phyloP scores from a whole-genome alignment of 2,329 filamentous ascomycete species.

The Arthrinium phaeospermum region DNA sequence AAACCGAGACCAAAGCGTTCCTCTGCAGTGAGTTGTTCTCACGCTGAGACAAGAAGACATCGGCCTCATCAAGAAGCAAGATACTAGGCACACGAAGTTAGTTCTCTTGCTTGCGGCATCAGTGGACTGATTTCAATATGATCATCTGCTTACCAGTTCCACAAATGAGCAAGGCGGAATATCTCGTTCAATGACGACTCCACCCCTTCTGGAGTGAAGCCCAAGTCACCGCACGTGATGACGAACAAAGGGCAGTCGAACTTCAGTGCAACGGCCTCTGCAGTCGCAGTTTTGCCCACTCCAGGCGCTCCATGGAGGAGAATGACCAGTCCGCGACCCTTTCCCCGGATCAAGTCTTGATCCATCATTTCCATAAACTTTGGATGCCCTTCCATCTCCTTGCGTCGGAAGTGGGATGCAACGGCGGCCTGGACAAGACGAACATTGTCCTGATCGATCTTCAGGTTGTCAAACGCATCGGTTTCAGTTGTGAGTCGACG shows the following conservation, averaged over 20 bases:
- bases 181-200: not conserved
- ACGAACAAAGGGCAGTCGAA: not conserved
- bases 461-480: not conserved
- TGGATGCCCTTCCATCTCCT: not conserved
- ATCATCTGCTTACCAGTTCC: not conserved
- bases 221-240: conserved; percentile 20
- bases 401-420: not conserved
- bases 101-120: not conserved
- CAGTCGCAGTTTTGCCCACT: conserved; percentile 7
- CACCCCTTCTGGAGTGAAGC: not conserved
- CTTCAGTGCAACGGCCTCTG: not conserved
- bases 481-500: not conserved
- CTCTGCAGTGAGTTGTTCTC: not conserved
- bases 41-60: conserved; percentile 2
- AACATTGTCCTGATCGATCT: not conserved
- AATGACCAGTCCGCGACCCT: not conserved
- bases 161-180: conserved; percentile 17
- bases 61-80: conserved; percentile 4
- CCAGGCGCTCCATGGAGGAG: not conserved
- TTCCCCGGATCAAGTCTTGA: not conserved
- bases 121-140: not conserved
- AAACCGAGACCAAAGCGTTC: not conserved
- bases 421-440: not conserved
- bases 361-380: not conserved
- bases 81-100: not conserved